phyloP scores from a whole-genome alignment of 2,329 filamentous ascomycete genomes.

The Purpureocillium lavendulum region DNA sequence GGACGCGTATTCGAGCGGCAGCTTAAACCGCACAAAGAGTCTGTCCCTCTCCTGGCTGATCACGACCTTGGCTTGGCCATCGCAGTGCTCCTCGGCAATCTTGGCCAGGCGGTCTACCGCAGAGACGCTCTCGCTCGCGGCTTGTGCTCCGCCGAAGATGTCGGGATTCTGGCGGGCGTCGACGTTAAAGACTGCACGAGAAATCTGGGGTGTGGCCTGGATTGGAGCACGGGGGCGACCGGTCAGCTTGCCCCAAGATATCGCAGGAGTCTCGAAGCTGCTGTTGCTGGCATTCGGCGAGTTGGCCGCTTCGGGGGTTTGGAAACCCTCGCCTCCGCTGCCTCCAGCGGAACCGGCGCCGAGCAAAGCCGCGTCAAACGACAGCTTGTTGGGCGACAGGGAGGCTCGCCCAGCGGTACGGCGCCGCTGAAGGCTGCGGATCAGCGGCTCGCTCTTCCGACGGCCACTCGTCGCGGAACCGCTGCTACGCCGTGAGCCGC shows the following conservation, averaged over 20 bases:
- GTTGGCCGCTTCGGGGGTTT: not conserved
- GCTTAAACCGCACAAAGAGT: constrained; percentile 29
- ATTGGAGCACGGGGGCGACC: constrained; percentile 4
- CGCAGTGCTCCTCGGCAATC: constrained; percentile 16
- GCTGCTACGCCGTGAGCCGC: constrained; percentile 13
- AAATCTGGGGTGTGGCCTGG: constrained; percentile 4
- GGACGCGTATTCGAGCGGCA: constrained; percentile 20
- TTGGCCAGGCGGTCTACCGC: constrained; percentile 16
- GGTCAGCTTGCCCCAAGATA: constrained; percentile 9
- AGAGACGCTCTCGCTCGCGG: constrained; percentile 7
- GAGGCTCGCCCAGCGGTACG: constrained; percentile 17
- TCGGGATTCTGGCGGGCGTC: constrained; percentile 25
- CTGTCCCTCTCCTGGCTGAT: constrained; percentile 18
- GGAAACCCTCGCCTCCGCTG: not conserved
- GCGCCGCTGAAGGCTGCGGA: constrained; percentile 15
- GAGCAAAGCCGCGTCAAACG: not conserved
- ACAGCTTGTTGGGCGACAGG: constrained; percentile 18
- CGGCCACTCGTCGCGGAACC: constrained; percentile 15
- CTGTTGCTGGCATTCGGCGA: not conserved
- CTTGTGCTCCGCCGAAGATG: constrained; percentile 20
- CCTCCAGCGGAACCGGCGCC: not conserved
- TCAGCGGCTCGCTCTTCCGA: constrained; percentile 25
- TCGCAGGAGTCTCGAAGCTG: constrained; percentile 6
- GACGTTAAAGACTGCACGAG: constrained; percentile 18
- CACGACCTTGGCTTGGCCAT: constrained; percentile 21